These are phyloP conservation scores for Pyrus hybrid DNA, from an alignment of 331 rosid genomes.

Conservation along the genomic window DNA sequence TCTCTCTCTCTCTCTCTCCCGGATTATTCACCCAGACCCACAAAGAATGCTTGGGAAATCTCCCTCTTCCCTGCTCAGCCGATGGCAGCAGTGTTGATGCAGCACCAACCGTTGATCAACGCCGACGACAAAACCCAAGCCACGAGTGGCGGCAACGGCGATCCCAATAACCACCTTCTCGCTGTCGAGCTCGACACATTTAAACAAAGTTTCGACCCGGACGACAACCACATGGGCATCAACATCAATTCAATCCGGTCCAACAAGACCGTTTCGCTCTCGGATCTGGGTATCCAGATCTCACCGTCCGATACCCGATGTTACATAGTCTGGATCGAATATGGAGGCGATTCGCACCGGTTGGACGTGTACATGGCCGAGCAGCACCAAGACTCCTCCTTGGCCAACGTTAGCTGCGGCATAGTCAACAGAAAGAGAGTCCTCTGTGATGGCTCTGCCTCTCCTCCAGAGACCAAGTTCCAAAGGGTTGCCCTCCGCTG, in stretches of 20 bases:
- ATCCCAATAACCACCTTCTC: conserved; percentile 30
- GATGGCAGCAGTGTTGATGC: too few relatives aligned
- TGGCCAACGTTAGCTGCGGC: conserved; percentile 21
- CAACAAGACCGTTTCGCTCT: conserved; percentile 18
- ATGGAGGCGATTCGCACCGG: conserved; percentile 27
- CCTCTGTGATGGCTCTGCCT: conserved; percentile 50
- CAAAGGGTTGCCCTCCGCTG: conserved; percentile 55
- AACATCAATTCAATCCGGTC: conserved; percentile 47
- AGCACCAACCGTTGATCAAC: too few relatives aligned
- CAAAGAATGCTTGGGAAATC: too few relatives aligned
- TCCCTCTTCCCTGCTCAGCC: too few relatives aligned
- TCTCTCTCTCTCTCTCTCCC: too few relatives aligned
- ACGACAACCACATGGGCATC: conserved; percentile 57
- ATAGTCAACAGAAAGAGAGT: conserved; percentile 57
- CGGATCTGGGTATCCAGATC: conserved; percentile 32
- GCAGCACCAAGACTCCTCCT: conserved; percentile 42
- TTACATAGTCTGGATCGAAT: conserved; percentile 49
- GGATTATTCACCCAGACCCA: too few relatives aligned
- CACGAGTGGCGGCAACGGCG: conserved; percentile 57
- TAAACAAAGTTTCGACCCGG: conserved; percentile 45
- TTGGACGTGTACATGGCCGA: conserved; percentile 34
- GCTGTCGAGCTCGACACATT: conserved; percentile 72
- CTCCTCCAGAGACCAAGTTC: conserved; percentile 55
- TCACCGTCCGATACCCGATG: conserved; percentile 16
- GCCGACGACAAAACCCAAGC: too few relatives aligned